These are phyloP conservation scores for Rhodotorula sp. DNA, from an alignment of 1,284 basidiomycete genomes.

Conservation along the genomic window DNA sequence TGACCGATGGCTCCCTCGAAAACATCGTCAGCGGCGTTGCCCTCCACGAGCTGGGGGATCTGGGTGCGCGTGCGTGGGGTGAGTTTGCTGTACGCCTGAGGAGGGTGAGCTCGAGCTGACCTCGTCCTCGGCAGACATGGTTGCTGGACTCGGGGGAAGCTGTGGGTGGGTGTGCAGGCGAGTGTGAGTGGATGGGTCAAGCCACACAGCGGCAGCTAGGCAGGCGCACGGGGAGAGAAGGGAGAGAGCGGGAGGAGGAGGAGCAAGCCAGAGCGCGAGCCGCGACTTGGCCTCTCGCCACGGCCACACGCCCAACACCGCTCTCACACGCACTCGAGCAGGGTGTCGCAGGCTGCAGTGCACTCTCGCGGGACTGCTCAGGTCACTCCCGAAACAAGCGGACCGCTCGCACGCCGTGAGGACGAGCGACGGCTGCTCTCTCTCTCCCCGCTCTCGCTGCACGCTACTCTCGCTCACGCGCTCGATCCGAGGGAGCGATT, in stretches of 20 bases:
- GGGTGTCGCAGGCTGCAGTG: too few species aligned
- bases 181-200: not conserved
- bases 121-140: slow-evolving; percentile 35
- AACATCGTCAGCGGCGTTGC: slow-evolving; percentile 35
- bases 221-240: not conserved
- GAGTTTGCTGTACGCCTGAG: not conserved
- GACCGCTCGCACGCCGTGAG: too few species aligned
- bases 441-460: too few species aligned
- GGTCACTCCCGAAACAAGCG: too few species aligned
- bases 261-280: not conserved
- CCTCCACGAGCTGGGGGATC: slow-evolving; percentile 40
- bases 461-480: too few species aligned
- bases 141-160: slow-evolving; percentile 7
- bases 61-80: not conserved
- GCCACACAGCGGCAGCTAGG: not conserved
- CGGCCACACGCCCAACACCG: too few species aligned
- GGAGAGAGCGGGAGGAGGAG: slow-evolving; percentile 10
- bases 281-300: too few species aligned
- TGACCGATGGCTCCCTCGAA: slow-evolving; percentile 43
- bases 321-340: too few species aligned
- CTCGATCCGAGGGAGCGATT: too few species aligned
- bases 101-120: slow-evolving; percentile 3
- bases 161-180: not conserved
- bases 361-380: too few species aligned
- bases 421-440: too few species aligned